Base-by-base conservation (phyloP, 1,139 yeast genomes). In the Saccharomyces hybrid region DNA sequence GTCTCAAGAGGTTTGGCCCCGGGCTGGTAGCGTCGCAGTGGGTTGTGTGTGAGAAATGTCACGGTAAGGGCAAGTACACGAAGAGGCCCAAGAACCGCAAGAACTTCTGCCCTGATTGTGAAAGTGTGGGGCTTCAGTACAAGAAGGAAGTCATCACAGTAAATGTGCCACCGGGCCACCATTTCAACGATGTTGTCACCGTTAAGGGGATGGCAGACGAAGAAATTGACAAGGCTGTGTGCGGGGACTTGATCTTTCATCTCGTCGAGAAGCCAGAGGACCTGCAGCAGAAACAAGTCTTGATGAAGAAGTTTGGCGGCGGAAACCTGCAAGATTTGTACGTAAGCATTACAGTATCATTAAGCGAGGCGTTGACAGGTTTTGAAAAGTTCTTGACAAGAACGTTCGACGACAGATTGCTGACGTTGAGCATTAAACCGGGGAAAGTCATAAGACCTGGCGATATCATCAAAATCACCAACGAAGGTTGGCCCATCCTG, bases 401-500 rank as follows among this genome's bases (percentile, higher is more conserved):
- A 59, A 95, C 89, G 63, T 76, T 91, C 55, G 98, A 93, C 69
- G 93, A 88, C 9, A 80, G 98, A 58, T 82, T 84, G 27, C 71
- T 91, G 27, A 77, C 78, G 53, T 71, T 88, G 34, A 73, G 82
- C 3, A 80, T 88, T 0, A 88, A 89, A 4, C 77, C 78, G 11
- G 95, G 93, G 0, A 86, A 86, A 68, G 96, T 93, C 4, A 67
- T 90, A 8, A 79, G 85, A 60, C 98, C 98, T 0, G 86, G 88
- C 14, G 88, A 88, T 58, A 78, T 75, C 57, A 71, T 93, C 42
- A 78, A 83, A 59, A 75, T 93, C 19, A 71, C 77, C 44, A 81
- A 82, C 48, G 97, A 91, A 69, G 99, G 99, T 1, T 88, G 95
- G 95, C 97, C 97, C 0, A 65, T 79, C 4, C 73, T 74, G 56